Evolutionary conservation across 495 filamentous ascomycete genomes (phyloP).

Genomic region (Aspergillus heteromorphus): DNA sequence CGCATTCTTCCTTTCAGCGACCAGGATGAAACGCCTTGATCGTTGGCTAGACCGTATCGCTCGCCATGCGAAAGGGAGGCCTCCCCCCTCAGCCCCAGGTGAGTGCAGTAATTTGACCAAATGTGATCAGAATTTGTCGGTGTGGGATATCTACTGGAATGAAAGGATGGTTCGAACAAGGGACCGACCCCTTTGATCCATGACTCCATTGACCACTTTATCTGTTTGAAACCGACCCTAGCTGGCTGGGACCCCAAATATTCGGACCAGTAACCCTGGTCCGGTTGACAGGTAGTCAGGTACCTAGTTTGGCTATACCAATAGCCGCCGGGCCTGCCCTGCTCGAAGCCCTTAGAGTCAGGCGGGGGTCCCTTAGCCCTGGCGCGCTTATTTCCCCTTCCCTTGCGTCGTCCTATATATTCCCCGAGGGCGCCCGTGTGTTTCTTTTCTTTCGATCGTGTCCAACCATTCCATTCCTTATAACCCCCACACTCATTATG

Average conservation of each 20-base stretch:
- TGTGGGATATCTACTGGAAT: no score
- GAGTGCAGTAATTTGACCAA: no score
- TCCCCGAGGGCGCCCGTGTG: no score
- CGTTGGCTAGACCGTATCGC: constrained; percentile 12
- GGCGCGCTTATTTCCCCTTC: background rate
- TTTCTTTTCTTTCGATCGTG: no score
- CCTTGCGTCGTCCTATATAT: background rate
- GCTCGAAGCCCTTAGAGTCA: background rate
- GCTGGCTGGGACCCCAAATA: no score
- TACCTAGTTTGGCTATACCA: background rate
- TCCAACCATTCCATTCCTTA: background rate
- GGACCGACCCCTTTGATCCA: no score
- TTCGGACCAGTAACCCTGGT: background rate
- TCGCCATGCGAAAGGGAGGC: constrained; percentile 11
- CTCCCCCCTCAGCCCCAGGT: background rate
- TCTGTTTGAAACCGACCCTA: no score
- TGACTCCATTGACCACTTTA: no score
- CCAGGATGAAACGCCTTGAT: constrained; percentile 15
- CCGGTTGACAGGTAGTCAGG: no score
- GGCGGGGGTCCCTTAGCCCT: background rate
- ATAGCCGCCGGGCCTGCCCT: background rate
- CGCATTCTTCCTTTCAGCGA: background rate
- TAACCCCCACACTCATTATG: no score
- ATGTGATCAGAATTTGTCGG: no score
- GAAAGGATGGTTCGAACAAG: no score